Percentiles rank a stretch among this genome's conserved stretches.
Evolutionary conservation across 2,329 filamentous ascomycete genomes (phyloP).

Genomic region (Diplodia sapinea): DNA sequence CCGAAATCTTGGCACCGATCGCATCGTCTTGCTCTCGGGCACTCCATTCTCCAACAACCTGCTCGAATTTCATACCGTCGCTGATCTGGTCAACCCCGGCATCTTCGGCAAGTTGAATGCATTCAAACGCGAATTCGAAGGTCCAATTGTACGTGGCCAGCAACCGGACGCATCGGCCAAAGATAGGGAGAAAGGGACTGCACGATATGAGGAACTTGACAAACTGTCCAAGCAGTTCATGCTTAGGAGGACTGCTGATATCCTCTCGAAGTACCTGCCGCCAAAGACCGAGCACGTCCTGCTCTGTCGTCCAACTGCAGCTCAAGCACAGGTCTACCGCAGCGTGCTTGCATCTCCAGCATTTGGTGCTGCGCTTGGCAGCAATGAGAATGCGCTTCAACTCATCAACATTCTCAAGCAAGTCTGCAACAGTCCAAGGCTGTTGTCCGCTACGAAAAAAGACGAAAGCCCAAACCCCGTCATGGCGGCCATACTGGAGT

Average conservation of each 20-base stretch:
- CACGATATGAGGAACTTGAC: conserved; percentile 65
- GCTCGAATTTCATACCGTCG: conserved; percentile 70
- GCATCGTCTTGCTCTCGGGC: conserved; percentile 68
- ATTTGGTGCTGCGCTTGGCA: conserved; percentile 67
- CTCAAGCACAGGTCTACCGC: conserved; percentile 67
- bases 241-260: conserved; percentile 68
- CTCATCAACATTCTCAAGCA: conserved; percentile 77
- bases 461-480: conserved; percentile 54
- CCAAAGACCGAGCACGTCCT: conserved; percentile 72
- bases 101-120: conserved; percentile 66
- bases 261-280: conserved; percentile 69
- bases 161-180: conserved; percentile 67
- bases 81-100: conserved; percentile 72
- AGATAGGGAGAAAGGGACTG: conserved; percentile 68
- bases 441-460: conserved; percentile 58
- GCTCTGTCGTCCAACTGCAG: conserved; percentile 67
- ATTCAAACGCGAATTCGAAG: conserved; percentile 70
- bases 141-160: conserved; percentile 66
- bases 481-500: conserved; percentile 52
- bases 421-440: conserved; percentile 72
- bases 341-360: conserved; percentile 68
- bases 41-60: conserved; percentile 73
- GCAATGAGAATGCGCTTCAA: conserved; percentile 66
- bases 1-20: conserved; percentile 65
- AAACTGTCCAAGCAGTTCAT: conserved; percentile 68